These are phyloP conservation scores for Claviceps citrina DNA, from an alignment of 2,329 filamentous ascomycete genomes.

Conservation along the genomic window DNA sequence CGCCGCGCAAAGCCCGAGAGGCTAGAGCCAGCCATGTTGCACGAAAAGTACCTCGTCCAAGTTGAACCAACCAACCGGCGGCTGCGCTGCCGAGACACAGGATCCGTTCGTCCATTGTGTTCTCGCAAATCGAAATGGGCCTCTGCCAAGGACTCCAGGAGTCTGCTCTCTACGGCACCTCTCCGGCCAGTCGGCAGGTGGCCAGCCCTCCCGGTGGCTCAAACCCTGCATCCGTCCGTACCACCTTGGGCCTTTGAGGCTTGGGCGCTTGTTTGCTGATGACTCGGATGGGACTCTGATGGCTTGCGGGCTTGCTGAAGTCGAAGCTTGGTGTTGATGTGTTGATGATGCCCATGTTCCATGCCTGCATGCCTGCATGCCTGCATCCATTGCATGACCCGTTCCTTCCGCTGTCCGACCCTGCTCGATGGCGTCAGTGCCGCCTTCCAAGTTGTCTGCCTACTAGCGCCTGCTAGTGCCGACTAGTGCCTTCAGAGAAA, in stretches of 20 bases:
- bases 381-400: slow-evolving; percentile 3
- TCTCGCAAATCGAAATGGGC: too few relatives aligned
- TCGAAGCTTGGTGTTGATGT: too few relatives aligned
- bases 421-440: background rate
- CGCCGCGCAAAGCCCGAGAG: background rate
- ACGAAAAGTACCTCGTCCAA: background rate
- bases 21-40: background rate
- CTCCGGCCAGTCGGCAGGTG: slow-evolving; percentile 3
- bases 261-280: background rate
- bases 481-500: too few relatives aligned
- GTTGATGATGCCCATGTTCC: too few relatives aligned
- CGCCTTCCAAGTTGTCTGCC: background rate
- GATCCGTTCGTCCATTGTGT: background rate
- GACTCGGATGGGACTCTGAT: too few relatives aligned
- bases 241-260: background rate
- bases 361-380: too few relatives aligned
- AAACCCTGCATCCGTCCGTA: background rate
- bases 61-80: background rate
- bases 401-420: background rate
- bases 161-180: too few relatives aligned
- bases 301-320: background rate
- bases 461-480: background rate
- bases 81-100: slow-evolving; percentile 2
- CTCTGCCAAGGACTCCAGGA: too few relatives aligned
- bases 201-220: slow-evolving; percentile 1